Percentiles rank a stretch among this genome's conserved stretches.
These are phyloP conservation scores for Fagus sylvatica DNA, from an alignment of 306 rosid genomes.

Conservation along the genomic window DNA sequence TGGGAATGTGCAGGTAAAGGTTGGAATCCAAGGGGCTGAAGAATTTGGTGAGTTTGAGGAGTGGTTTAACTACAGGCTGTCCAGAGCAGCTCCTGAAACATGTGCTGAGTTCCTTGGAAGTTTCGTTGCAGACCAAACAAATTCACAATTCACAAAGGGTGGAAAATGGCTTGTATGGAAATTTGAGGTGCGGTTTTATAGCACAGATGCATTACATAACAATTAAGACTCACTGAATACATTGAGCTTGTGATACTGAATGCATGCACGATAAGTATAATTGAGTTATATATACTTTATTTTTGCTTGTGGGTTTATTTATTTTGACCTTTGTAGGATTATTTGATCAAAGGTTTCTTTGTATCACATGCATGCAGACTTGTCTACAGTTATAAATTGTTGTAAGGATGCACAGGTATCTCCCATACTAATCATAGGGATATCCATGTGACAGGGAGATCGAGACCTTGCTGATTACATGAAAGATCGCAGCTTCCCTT, in stretches of 20 bases:
- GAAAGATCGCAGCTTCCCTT: conserved; percentile 75
- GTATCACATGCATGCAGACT: conserved; percentile 7
- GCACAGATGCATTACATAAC: conserved; percentile 14
- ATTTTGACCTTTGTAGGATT: background rate
- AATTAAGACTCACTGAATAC: conserved; percentile 3
- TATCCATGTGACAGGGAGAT: conserved; percentile 65
- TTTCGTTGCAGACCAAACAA: conserved; percentile 73
- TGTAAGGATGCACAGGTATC: conserved; percentile 22
- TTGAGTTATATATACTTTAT: background rate
- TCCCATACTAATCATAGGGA: conserved; percentile 39
- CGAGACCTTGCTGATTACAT: conserved; percentile 82
- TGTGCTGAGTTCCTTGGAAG: conserved; percentile 94
- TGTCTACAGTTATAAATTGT: background rate
- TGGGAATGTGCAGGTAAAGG: conserved; percentile 66
- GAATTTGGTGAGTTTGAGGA: conserved; percentile 83
- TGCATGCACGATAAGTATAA: conserved; percentile 3
- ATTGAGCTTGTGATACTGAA: conserved; percentile 5
- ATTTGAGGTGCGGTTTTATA: conserved; percentile 70
- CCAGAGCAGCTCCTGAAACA: conserved; percentile 98
- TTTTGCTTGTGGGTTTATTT: conserved; percentile 11
- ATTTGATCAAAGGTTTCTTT: background rate
- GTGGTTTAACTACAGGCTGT: conserved; percentile 92
- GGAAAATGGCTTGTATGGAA: conserved; percentile 99
- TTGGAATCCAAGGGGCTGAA: conserved; percentile 73
- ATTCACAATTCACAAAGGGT: conserved; percentile 65